Conservation (phyloP, 2,329 filamentous ascomycete species). For the Alternaria triticimaculans region DNA sequence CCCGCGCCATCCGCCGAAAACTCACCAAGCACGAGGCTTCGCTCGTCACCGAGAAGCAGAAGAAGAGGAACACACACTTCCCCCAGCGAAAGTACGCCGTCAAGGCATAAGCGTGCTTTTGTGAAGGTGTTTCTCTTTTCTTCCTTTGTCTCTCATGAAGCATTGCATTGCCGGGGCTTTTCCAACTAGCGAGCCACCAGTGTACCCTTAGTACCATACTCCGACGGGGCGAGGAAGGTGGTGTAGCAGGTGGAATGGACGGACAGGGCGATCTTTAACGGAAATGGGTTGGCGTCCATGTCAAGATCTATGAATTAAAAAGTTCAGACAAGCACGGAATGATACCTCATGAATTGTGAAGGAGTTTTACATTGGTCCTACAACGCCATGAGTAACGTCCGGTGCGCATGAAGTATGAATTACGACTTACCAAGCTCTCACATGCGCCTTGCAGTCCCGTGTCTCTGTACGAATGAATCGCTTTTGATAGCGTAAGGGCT, state of each 20-base stretch:
- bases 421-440: background rate
- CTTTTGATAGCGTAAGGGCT: background rate
- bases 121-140: constrained; percentile 43
- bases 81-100: constrained; percentile 98
- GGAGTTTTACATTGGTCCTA: background rate
- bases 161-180: constrained; percentile 52
- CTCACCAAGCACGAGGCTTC: constrained; percentile 90
- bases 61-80: constrained; percentile 96
- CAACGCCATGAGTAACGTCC: background rate
- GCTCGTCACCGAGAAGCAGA: constrained; percentile 87
- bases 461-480: background rate
- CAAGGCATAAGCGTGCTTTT: constrained; percentile 70
- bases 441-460: background rate
- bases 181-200: constrained; percentile 48
- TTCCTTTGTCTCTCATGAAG: constrained; percentile 49
- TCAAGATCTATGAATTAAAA: constrained; percentile 53
- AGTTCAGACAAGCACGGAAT: constrained; percentile 41
- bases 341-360: constrained; percentile 23
- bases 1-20: constrained; percentile 94
- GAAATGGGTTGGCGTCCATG: constrained; percentile 50
- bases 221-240: constrained; percentile 41
- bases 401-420: background rate
- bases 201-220: constrained; percentile 49
- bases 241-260: constrained; percentile 39
- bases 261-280: constrained; percentile 47